Base-by-base conservation (phyloP, 1,139 yeast species). In the Pichia sp. region DNA sequence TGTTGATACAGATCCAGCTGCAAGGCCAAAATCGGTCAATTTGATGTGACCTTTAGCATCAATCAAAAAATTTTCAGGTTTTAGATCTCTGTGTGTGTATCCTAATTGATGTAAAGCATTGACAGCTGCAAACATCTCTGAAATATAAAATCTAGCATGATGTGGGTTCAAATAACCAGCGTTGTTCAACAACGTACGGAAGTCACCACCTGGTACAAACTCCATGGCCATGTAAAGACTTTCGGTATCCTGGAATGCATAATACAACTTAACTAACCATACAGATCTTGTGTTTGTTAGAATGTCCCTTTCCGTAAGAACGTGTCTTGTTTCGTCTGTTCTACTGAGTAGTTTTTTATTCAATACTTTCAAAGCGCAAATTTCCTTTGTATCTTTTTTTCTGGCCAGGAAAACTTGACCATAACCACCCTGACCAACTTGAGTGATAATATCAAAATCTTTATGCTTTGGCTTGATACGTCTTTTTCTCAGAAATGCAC, bases 341-440 rank as follows among this genome's bases (percentile, higher is more conserved):
- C 88, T 91, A 55, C 89, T 83, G 60, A 95, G 75, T 58, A 91
- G 74, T 63, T 86, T 86, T 70, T 95, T 95, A 68, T 90, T 91
- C 65, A 95, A 78, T 21, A 93, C 88, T 68, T 95, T 95, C 62
- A 95, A 76, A 1, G 99, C 99, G 70, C 97, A 93, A 46, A 95
- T 86, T 70, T 95, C 99, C 60, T 86, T 82, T 4, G 98, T 90
- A 65, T 95, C 99, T 61, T 85, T 85, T 74, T 95, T 95, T 60
- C 93, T 80, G 0, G 99, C 98, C 60, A 95, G 74, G 63, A 88
- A 95, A 18, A 95, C 99, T 71, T 90, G 96, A 23, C 99, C 99
- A 66, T 95, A 95, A 3, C 99, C 99, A 65, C 99, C 99, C 74
- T 95, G 99, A 25, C 99, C 99, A 36, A 95, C 97, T 72, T 95